Percentiles rank a stretch among this genome's conserved stretches.
Conservation (phyloP, 2,329 filamentous ascomycete species). For the Lasiodiplodia gonubiensis region DNA sequence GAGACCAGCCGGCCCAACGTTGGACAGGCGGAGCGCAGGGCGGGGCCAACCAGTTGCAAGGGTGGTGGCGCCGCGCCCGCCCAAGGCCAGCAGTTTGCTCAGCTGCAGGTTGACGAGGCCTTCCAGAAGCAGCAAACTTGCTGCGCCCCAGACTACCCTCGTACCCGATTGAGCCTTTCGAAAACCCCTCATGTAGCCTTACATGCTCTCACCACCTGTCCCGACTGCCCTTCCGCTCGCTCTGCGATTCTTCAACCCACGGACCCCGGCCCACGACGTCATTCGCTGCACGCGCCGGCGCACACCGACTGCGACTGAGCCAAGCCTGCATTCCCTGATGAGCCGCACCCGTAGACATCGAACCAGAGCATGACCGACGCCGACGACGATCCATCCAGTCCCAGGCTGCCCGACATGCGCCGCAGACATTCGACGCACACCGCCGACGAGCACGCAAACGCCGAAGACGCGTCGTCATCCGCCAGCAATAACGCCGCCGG, state of each 20-base stretch:
- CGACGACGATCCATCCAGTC: conserved; percentile 34
- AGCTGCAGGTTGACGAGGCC: conserved; percentile 17
- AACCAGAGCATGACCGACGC: conserved; percentile 37
- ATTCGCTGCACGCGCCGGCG: conserved; percentile 2
- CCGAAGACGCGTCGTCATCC: conserved; percentile 11
- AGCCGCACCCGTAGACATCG: conserved; percentile 18
- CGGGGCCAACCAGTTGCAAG: background rate
- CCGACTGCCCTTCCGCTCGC: background rate
- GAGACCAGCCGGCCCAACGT: background rate
- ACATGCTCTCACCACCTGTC: conserved; percentile 6
- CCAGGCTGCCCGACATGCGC: conserved; percentile 36
- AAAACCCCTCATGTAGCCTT: conserved; percentile 3
- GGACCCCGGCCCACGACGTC: conserved; percentile 13
- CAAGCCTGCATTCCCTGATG: conserved; percentile 12
- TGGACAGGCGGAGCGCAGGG: background rate
- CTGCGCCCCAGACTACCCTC: conserved; percentile 17
- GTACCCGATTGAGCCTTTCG: conserved; percentile 6
- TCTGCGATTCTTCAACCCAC: conserved; percentile 11
- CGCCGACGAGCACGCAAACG: conserved; percentile 35
- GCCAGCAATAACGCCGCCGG: conserved; percentile 20
- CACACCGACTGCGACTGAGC: conserved; percentile 4
- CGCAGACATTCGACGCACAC: conserved; percentile 38
- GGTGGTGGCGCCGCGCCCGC: background rate
- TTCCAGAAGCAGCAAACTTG: conserved; percentile 22
- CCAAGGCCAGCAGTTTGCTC: conserved; percentile 5